phyloP scores from a whole-genome alignment of 2,329 filamentous ascomycete species.

The Botryotinia narcissicola region DNA sequence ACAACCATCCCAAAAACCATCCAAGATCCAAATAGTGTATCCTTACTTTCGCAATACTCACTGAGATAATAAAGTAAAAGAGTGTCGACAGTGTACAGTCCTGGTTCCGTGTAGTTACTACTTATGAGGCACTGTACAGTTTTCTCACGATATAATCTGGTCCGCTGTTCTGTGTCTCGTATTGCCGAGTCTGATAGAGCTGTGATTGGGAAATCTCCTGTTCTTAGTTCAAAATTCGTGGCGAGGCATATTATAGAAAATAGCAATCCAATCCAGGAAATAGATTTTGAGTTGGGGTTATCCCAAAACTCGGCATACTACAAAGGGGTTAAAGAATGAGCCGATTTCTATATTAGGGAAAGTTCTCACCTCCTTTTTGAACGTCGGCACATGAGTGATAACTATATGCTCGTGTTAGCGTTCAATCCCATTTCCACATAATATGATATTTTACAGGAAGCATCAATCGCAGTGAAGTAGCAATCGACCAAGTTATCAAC shows the following conservation, averaged over 20 bases:
- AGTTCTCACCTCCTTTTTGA: slow-evolving; percentile 43
- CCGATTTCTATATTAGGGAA: background rate
- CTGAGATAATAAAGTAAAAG: slow-evolving; percentile 52
- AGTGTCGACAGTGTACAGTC: slow-evolving; percentile 48
- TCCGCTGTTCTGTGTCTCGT: slow-evolving; percentile 41
- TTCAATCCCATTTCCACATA: background rate
- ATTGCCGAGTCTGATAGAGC: slow-evolving; percentile 48
- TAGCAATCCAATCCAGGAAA: slow-evolving; percentile 54
- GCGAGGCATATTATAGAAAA: slow-evolving; percentile 33
- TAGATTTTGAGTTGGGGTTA: slow-evolving; percentile 35
- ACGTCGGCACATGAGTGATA: slow-evolving; percentile 51
- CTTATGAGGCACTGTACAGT: slow-evolving; percentile 52
- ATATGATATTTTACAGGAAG: slow-evolving; percentile 47
- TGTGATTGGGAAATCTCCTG: slow-evolving; percentile 13
- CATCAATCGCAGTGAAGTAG: slow-evolving; percentile 52
- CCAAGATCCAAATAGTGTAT: slow-evolving; percentile 54
- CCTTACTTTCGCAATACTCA: slow-evolving; percentile 51
- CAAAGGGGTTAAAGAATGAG: slow-evolving; percentile 14
- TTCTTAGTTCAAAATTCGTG: slow-evolving; percentile 15
- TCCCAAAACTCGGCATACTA: slow-evolving; percentile 38
- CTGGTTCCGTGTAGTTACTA: slow-evolving; percentile 52
- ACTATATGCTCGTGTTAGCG: slow-evolving; percentile 16
- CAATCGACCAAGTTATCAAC: slow-evolving; percentile 50
- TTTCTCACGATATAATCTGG: slow-evolving; percentile 49
- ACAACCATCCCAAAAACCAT: slow-evolving; percentile 51